Base-by-base conservation (phyloP, 2,329 filamentous ascomycete species). In the Diaporthe aspalathi region DNA sequence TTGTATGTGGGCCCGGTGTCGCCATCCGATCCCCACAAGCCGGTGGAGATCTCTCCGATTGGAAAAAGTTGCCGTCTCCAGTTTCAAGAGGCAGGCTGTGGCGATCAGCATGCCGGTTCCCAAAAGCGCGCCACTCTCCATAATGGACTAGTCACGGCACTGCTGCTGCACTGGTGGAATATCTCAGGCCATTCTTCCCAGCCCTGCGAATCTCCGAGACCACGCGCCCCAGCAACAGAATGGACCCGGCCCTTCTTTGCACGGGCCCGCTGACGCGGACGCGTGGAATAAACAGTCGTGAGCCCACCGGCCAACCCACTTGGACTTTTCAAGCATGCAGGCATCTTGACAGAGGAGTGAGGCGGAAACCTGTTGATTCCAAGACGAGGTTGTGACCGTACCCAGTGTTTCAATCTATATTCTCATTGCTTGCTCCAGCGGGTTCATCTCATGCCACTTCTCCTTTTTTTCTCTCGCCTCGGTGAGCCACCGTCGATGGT, bases 331-430 rank as follows among this genome's bases (percentile, higher is more conserved):
- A 24, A 17, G 35, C 43, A 24, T 50, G 29, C 60, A 65, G 60
- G 60, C 60, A 65, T 65, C 60, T 50, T 49, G 29, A 24, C 27
- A 16, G 16, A 50, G 43, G 29, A 45, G 35, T 38, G 60, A 38
- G 60, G 45, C n/a, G 43, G 27, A n/a, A 38, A 50, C 43, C n/a
- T 65, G 20, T 24, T 65, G 27, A 12, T 20, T 50, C 22, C 45
- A 12, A 50, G 29, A 45, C n/a, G 45, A 38, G 60, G 29, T n/a
- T 50, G 29, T 50, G 3, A 5, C 8, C 2, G 43, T 49, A 50
- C 60, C 60, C 60, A 65, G 43, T 65, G 35, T 65, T 65, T 50
- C 60, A 65, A 65, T 65, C 60, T 49, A 65, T 65, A 65, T 65
- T 60, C 32, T 22, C n/a, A 50, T 38, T 65, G n/a, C 45, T 50